Evolutionary conservation across 495 filamentous ascomycete genomes (phyloP).

Genomic region (Xylaria longipes): DNA sequence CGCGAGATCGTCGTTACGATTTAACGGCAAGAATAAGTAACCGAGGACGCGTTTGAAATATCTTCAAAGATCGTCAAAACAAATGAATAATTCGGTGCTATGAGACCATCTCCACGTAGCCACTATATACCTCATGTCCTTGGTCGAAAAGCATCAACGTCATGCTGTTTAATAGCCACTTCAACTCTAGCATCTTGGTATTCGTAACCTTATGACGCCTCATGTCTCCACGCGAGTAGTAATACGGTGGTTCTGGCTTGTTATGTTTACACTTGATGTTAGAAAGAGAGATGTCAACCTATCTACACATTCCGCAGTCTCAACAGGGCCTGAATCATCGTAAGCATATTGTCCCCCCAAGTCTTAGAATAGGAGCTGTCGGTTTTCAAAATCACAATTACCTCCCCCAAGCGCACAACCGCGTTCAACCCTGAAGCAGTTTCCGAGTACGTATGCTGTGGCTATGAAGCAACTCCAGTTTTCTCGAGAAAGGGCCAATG

Average conservation of each 20-base stretch:
- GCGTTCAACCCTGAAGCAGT: not conserved
- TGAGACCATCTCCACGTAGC: not conserved
- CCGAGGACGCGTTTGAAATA: not conserved
- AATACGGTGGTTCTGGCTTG: not conserved
- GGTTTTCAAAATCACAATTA: not conserved
- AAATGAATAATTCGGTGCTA: not conserved
- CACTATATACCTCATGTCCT: not conserved
- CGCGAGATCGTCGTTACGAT: not conserved
- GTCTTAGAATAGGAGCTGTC: not conserved
- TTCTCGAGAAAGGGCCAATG: not conserved
- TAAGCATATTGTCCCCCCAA: not conserved
- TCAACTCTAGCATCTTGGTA: not conserved
- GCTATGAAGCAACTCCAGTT: not conserved
- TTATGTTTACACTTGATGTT: not conserved
- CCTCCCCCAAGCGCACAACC: not conserved
- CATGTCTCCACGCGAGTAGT: not conserved
- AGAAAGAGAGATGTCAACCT: not conserved
- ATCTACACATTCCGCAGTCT: not conserved
- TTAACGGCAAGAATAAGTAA: not conserved
- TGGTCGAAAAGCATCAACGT: not conserved
- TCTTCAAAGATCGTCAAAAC: not conserved
- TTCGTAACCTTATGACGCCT: not conserved
- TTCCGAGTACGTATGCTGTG: slow-evolving; percentile 2
- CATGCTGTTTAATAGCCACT: too few relatives aligned
- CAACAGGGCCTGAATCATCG: not conserved